Percentiles rank a stretch among this genome's conserved stretches.
Evolutionary conservation across 257 asterid genomes (phyloP).

Genomic region (Parsonsia alboflavescens): DNA sequence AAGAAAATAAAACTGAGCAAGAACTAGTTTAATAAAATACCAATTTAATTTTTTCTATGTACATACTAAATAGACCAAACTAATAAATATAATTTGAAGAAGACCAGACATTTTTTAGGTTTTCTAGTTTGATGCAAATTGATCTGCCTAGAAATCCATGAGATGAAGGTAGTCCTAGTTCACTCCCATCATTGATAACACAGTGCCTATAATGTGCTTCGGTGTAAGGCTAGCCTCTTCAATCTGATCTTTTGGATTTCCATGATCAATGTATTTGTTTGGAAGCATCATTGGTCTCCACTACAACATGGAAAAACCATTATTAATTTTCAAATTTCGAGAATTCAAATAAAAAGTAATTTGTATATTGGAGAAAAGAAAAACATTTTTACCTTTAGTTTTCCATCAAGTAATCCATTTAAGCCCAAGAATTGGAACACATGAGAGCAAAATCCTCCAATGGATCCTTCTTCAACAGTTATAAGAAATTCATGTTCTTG

Average conservation of each 20-base stretch:
- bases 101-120: no score
- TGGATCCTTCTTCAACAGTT: constrained; percentile 61
- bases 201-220: constrained; percentile 56
- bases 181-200: constrained; percentile 40
- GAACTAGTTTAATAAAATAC: no score
- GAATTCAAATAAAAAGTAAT: no score
- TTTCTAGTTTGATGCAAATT: no score
- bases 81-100: no score
- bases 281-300: constrained; percentile 73
- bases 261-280: constrained; percentile 60
- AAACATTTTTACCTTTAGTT: constrained; percentile 40
- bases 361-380: no score
- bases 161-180: constrained; percentile 32
- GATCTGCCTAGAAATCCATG: constrained; percentile 14
- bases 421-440: constrained; percentile 53
- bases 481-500: constrained; percentile 48
- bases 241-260: constrained; percentile 48
- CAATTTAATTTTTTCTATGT: no score
- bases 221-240: constrained; percentile 65
- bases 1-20: no score
- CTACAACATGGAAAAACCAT: constrained; percentile 25
- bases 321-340: neutral
- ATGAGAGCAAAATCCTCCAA: constrained; percentile 65
- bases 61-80: no score
- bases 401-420: constrained; percentile 50